Evolutionary conservation across 73 alveolate species (phyloP), one percentile per base, ranked within the genome.

Genomic region (Durusdinium trenchii): DNA sequence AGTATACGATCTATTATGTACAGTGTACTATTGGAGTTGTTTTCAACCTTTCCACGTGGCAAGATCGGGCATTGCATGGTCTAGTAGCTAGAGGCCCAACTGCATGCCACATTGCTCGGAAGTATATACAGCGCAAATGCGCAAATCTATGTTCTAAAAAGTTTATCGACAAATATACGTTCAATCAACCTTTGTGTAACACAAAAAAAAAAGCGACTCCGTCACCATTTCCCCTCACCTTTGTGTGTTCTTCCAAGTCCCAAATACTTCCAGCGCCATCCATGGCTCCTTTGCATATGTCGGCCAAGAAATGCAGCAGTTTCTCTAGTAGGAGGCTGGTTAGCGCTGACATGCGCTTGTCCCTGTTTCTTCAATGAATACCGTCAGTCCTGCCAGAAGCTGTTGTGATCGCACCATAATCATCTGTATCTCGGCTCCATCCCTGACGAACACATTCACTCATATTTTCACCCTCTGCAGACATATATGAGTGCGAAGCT

Each of bases 171-270:
- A n/a, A n/a, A n/a, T n/a, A n/a, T n/a, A n/a, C n/a, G n/a, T n/a
- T n/a, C n/a, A n/a, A n/a, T n/a, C n/a, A n/a, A n/a, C n/a, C n/a
- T n/a, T n/a, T n/a, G n/a, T n/a, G n/a, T n/a, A n/a, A n/a, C n/a
- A n/a, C n/a, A n/a, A n/a, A n/a, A n/a, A n/a, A n/a, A n/a, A n/a
- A n/a, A n/a, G n/a, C n/a, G n/a, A n/a, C n/a, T n/a, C n/a, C n/a
- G n/a, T n/a, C n/a, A n/a, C n/a, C n/a, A 57, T 16, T 16, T 23
- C 69, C 42, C 67, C 83, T 9, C 43, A 84, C 95, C 95, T 87
- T 67, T 9, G 61, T 23, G 43, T 71, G 96, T 73, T 76, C 96
- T 47, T 90, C 96, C 69, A 90, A 61, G 51, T 90, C 96, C 96
- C 96, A 90, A 36, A 90, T 48, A 50, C 86, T 50, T 5, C 35